phyloP scores from a whole-genome alignment of 1,284 basidiomycete genomes.

The Inonotus hispidus region DNA sequence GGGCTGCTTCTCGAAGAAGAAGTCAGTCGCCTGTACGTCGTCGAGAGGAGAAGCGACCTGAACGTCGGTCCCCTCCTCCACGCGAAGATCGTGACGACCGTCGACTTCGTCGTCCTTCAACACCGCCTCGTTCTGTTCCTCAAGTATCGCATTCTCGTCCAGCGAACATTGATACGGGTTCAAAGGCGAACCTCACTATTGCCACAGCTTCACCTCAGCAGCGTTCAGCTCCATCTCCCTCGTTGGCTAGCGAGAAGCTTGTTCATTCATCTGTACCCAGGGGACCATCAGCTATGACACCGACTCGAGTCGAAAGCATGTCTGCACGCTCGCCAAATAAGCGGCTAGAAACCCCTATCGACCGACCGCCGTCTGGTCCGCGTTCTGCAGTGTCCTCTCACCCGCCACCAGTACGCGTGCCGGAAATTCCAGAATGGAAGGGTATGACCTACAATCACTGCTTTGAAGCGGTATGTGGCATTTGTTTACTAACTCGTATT shows the following conservation, averaged over 20 bases:
- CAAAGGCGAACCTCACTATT: not conserved
- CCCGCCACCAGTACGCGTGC: not conserved
- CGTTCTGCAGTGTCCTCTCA: not conserved
- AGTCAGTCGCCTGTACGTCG: not conserved
- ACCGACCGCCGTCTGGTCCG: slow-evolving; percentile 3
- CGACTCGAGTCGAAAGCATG: not conserved
- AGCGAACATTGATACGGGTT: not conserved
- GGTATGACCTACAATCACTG: no score
- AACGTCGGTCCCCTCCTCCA: not conserved
- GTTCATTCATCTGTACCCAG: not conserved
- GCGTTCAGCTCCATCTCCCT: not conserved
- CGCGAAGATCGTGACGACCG: not conserved
- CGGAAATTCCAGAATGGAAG: slow-evolving; percentile 6
- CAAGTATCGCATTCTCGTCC: not conserved
- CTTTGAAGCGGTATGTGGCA: not conserved
- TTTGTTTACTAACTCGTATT: not conserved
- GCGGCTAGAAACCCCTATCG: not conserved
- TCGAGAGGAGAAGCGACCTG: slow-evolving; percentile 9
- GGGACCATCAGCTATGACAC: not conserved
- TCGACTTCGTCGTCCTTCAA: not conserved
- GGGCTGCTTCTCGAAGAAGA: not conserved
- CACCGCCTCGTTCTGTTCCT: not conserved
- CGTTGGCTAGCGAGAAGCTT: not conserved
- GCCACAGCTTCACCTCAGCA: not conserved
- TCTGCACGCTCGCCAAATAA: not conserved